Percentiles rank a stretch among this genome's conserved stretches.
These are phyloP conservation scores for Scleroderma bovista DNA, from an alignment of 768 basidiomycete species.

Conservation along the genomic window DNA sequence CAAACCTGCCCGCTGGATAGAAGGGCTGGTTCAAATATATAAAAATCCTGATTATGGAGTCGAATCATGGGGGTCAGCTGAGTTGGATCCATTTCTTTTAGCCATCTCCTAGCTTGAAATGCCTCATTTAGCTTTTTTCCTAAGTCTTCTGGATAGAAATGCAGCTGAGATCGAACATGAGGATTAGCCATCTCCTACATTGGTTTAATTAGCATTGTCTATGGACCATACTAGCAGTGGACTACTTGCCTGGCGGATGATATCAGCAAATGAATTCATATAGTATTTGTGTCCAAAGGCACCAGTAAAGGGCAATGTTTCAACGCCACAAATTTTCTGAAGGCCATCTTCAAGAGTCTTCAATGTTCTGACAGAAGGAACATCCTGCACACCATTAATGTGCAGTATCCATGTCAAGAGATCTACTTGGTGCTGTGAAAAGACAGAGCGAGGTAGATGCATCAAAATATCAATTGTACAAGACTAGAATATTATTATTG, in stretches of 20 bases:
- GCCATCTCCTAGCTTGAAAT: constrained; percentile 24
- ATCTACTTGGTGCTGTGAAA: constrained; percentile 24
- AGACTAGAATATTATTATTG: constrained; percentile 10
- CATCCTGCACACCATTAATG: constrained; percentile 15
- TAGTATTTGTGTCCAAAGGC: constrained; percentile 28
- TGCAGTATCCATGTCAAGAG: constrained; percentile 25
- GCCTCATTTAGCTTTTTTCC: constrained; percentile 17
- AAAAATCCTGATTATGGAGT: constrained; percentile 21
- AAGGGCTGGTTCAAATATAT: constrained; percentile 19
- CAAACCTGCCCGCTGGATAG: constrained; percentile 3
- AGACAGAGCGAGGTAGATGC: constrained; percentile 29
- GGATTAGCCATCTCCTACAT: constrained; percentile 36
- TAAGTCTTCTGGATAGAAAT: constrained; percentile 32
- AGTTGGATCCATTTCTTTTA: constrained; percentile 17
- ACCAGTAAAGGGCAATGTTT: constrained; percentile 23
- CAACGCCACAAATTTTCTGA: neutral
- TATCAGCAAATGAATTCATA: constrained; percentile 25
- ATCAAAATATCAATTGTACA: constrained; percentile 28
- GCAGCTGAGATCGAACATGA: constrained; percentile 22
- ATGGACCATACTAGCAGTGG: neutral
- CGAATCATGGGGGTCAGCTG: constrained; percentile 26
- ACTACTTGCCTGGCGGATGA: constrained; percentile 27
- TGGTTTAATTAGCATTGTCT: neutral
- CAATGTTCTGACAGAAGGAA: constrained; percentile 13
- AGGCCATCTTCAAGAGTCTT: neutral